Conservation (phyloP, 2,329 filamentous ascomycete species). For the Ascochyta viciae-villosae region DNA sequence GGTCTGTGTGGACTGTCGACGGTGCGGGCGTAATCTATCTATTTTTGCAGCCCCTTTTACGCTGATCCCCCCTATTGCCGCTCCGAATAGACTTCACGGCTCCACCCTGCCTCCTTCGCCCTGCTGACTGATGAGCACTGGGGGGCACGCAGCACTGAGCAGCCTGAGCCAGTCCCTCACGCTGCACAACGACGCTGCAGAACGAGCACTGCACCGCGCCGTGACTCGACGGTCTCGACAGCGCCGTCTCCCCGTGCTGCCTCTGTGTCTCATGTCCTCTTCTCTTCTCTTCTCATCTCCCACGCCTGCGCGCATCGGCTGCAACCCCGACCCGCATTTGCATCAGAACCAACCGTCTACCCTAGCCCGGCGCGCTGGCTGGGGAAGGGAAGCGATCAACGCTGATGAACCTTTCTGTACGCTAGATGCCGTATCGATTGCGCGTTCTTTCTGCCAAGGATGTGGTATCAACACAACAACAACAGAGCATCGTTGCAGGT, state of each 20-base stretch:
- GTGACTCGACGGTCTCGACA: constrained; percentile 8
- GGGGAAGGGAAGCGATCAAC: constrained; percentile 12
- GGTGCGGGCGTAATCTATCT: constrained; percentile 20
- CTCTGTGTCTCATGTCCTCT: constrained; percentile 7
- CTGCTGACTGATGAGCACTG: constrained; percentile 13
- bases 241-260: background rate
- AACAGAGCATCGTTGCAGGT: background rate
- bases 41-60: constrained; percentile 15
- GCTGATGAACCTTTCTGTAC: background rate
- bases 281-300: background rate
- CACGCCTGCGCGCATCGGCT: constrained; percentile 9
- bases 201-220: constrained; percentile 6
- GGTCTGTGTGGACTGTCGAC: constrained; percentile 33
- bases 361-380: constrained; percentile 3
- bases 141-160: constrained; percentile 5
- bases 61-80: constrained; percentile 6
- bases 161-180: constrained; percentile 4
- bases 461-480: constrained; percentile 6
- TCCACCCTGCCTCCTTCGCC: constrained; percentile 16
- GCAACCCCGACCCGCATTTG: constrained; percentile 13
- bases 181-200: background rate
- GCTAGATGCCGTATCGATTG: constrained; percentile 33
- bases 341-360: constrained; percentile 12
- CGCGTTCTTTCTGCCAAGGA: constrained; percentile 19
- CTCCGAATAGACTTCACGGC: constrained; percentile 16